phyloP scores from a whole-genome alignment of 202 grass and related monocot genomes.

The Zoysia matrella region DNA sequence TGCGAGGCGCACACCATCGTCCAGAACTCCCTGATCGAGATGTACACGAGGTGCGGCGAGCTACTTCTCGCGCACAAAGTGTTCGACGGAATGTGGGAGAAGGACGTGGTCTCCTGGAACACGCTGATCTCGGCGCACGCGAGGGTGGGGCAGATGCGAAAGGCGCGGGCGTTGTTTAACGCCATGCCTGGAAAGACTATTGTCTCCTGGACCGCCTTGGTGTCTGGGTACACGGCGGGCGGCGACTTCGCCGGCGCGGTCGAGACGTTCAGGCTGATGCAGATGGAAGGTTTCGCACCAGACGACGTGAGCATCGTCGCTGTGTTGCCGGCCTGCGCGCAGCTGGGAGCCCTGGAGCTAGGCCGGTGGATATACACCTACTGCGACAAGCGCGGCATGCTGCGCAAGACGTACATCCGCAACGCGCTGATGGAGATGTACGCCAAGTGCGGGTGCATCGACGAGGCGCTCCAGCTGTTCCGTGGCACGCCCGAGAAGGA shows the following conservation, averaged over 20 bases:
- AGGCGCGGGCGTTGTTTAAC: conserved; percentile 48
- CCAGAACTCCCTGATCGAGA: conserved; percentile 68
- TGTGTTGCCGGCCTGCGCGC: conserved; percentile 76
- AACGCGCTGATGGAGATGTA: conserved; percentile 81
- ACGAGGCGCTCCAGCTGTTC: conserved; percentile 57
- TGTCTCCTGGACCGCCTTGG: conserved; percentile 80
- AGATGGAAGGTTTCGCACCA: conserved; percentile 64
- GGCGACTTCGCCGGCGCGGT: conserved; percentile 55
- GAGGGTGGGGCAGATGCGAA: conserved; percentile 55
- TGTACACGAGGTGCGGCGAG: conserved; percentile 51
- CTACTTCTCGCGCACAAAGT: conserved; percentile 41
- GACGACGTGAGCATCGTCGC: conserved; percentile 72
- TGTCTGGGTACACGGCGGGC: conserved; percentile 62
- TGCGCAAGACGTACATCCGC: conserved; percentile 47
- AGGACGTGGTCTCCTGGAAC: conserved; percentile 72
- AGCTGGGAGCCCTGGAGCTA: conserved; percentile 70
- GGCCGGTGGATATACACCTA: conserved; percentile 84
- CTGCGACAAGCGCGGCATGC: conserved; percentile 55
- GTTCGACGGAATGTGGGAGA: conserved; percentile 61
- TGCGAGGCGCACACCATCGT: conserved; percentile 51
- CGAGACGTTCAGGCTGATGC: conserved; percentile 69
- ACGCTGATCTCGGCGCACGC: conserved; percentile 70
- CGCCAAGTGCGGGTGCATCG: conserved; percentile 67
- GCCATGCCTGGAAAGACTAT: conserved; percentile 66
- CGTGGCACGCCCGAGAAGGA: conserved; percentile 47